Base-by-base conservation (phyloP, 257 asterid species). In the Lithospermum erythrorhizon region DNA sequence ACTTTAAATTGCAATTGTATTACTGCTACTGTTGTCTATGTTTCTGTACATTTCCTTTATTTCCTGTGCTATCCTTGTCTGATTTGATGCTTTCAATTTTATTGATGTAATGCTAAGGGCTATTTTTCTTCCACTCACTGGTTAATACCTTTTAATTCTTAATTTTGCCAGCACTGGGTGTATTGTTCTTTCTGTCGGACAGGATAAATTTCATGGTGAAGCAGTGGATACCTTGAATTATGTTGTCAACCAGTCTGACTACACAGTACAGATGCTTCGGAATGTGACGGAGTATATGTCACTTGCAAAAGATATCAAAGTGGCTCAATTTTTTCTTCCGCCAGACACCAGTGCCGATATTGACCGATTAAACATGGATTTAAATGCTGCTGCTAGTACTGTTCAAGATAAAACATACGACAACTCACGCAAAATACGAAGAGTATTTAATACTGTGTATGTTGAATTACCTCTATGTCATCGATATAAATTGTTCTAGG, bases 181-280 rank as follows among this genome's bases (percentile, higher is more conserved):
- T 62, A 82, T 89, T 79, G 76, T 93, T 53, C 95, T 93, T 61
- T 89, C 97, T 5, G 89, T 93, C 19, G 99, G 99, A 61, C 97
- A 93, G 74, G 85, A 67, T 66, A 61, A 81, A 55, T 89, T 93
- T 71, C 96, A 86, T 21, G 82, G 73, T 19, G 97, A 93, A 79
- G 86, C 95, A 59, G 56, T 84, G 72, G 70, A 66, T 54, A 93
- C 99, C 22, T 82, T 89, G 66, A 75, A 78, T 17, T 93, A 76
- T 57, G 99, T 93, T 5, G 97, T 93, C 23, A 89, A 93, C 72
- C 97, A 93, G 68, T 93, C 99, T 8, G 95, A 89, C 69, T 93
- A 78, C 81, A 84, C 94, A 2, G 97, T 86, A 55, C 84, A 84
- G 67, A 93, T 86, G 15, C 87, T 93, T 55, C 79, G 91, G 67